A percentile compares a stretch with the other conserved stretches of the same genome.
phyloP scores from a whole-genome alignment of 306 rosid species.

The Cucumis cinereus region DNA sequence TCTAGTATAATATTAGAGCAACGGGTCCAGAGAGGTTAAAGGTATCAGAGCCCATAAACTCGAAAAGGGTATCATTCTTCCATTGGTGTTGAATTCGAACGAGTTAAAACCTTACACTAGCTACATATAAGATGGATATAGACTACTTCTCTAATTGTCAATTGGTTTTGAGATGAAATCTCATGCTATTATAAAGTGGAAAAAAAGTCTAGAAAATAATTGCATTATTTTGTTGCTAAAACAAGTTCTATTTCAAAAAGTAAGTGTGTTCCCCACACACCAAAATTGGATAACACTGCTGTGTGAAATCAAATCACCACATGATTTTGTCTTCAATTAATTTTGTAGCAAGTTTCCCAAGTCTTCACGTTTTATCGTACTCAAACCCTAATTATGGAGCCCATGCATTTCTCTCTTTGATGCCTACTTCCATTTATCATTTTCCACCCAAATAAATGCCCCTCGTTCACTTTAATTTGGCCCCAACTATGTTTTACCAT shows the following conservation, averaged over 20 bases:
- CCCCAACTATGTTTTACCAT: no score
- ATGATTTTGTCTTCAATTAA: neutral
- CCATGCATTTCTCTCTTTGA: neutral
- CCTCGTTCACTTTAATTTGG: neutral
- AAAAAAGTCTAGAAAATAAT: neutral
- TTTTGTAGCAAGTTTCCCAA: neutral
- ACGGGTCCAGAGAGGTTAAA: no score
- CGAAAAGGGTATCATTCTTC: no score
- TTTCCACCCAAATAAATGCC: neutral
- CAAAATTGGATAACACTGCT: neutral
- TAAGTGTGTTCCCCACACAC: constrained; percentile 3
- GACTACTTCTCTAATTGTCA: no score
- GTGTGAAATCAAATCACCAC: neutral
- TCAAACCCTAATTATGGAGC: neutral
- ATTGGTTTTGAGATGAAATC: no score
- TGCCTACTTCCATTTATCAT: neutral
- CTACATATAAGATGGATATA: no score
- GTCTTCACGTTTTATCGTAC: neutral
- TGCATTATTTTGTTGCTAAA: neutral
- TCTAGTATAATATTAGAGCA: no score
- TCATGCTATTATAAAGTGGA: neutral
- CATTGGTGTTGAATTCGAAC: no score
- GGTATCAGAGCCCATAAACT: no score
- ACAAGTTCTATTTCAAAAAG: neutral
- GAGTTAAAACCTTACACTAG: no score